A percentile compares a stretch with the other conserved stretches of the same genome.
phyloP scores from a whole-genome alignment of 2,329 filamentous ascomycete genomes.

The Septoria petroselini region DNA sequence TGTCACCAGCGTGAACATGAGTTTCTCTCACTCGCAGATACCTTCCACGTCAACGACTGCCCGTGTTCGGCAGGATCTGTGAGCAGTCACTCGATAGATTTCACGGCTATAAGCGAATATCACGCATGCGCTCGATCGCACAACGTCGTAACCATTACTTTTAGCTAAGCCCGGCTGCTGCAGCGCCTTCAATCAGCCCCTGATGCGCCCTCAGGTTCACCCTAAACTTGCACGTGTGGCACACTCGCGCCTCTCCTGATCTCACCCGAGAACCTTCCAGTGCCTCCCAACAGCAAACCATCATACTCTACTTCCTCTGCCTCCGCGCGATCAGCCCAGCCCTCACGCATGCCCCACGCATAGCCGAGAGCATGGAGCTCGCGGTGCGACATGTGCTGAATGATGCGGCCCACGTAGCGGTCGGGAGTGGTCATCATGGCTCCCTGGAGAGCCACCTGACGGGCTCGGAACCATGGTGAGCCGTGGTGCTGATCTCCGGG shows the following conservation, averaged over 20 bases:
- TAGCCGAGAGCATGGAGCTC: slow-evolving; percentile 36
- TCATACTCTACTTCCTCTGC: slow-evolving; percentile 44
- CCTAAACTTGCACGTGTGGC: too few relatives aligned
- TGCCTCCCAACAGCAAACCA: slow-evolving; percentile 42
- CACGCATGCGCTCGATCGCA: too few relatives aligned
- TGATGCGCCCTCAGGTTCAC: too few relatives aligned
- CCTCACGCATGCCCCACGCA: slow-evolving; percentile 38
- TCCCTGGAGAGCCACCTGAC: slow-evolving; percentile 33
- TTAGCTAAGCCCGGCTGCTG: too few relatives aligned
- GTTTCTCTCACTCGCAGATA: too few relatives aligned
- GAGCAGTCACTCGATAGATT: too few relatives aligned
- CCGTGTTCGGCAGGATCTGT: too few relatives aligned
- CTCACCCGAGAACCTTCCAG: slow-evolving; percentile 40
- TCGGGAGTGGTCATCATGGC: slow-evolving; percentile 42
- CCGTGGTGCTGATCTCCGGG: slow-evolving; percentile 19
- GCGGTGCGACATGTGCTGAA: slow-evolving; percentile 38
- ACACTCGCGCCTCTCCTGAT: slow-evolving; percentile 11
- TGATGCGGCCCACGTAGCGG: slow-evolving; percentile 40
- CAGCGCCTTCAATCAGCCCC: too few relatives aligned
- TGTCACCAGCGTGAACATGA: too few relatives aligned
- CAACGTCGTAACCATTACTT: too few relatives aligned
- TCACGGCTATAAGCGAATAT: too few relatives aligned
- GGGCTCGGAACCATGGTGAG: slow-evolving; percentile 34
- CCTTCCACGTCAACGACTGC: too few relatives aligned
- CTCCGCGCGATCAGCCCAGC: slow-evolving; percentile 32